phyloP scores from a whole-genome alignment of 2,329 filamentous ascomycete species.

The Fusarium sp. region DNA sequence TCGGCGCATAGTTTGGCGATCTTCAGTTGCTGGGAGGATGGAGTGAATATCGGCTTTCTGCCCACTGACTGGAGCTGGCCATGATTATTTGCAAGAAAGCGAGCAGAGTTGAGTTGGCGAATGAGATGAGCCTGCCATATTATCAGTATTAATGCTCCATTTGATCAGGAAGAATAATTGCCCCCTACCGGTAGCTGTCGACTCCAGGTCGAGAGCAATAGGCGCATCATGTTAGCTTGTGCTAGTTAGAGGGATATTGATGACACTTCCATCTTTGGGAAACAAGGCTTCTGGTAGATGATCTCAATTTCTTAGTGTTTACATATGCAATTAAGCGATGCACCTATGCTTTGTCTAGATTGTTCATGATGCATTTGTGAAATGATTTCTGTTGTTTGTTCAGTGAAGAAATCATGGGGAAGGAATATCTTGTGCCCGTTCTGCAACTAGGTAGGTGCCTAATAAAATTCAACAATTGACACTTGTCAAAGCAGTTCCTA shows the following conservation, averaged over 20 bases:
- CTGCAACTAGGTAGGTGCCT: background rate
- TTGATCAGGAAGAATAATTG: background rate
- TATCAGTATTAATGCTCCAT: background rate
- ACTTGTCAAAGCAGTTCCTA: background rate
- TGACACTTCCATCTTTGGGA: conserved; percentile 6
- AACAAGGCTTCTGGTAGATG: background rate
- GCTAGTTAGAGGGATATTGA: background rate
- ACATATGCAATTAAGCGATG: background rate
- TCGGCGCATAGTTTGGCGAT: conserved; percentile 37
- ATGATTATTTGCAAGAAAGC: background rate
- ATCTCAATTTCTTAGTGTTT: no score
- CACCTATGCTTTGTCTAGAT: background rate
- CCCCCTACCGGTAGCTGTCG: conserved; percentile 8
- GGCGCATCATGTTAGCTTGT: background rate
- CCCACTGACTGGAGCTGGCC: background rate
- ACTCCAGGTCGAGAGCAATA: background rate
- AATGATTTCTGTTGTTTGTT: background rate
- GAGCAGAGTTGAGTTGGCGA: background rate
- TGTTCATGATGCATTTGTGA: background rate
- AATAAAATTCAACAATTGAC: no score
- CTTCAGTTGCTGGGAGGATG: conserved; percentile 42
- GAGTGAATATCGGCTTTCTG: conserved; percentile 11
- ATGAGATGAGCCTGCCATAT: background rate
- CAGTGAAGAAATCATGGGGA: background rate
- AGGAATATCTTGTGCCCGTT: conserved; percentile 10